Base-by-base conservation (phyloP, 305 asterid genomes). In the Striga hermonthica region DNA sequence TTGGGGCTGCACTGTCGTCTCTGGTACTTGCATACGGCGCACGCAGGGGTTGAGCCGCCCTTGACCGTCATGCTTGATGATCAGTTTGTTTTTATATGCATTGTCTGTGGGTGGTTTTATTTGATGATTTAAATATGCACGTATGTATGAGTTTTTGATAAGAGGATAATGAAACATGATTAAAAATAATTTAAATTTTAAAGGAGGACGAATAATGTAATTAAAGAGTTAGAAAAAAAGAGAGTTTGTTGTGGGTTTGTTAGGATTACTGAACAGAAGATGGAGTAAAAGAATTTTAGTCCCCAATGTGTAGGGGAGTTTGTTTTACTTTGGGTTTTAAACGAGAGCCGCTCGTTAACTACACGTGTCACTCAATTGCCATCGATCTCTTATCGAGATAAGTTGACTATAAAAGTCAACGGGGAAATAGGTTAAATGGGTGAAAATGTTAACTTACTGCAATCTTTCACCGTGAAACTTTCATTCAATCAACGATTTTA, bases 21-120 rank as follows among this genome's bases (percentile, higher is more conserved):
- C 36, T 83, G 94, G 57, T 73, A 86, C 44, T 84, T 90, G 76
- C 97, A 90, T 0, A 87, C 95, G 4, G 95, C 92, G 31, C 97
- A 90, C 0, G 95, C 90, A 0, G 87, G 84, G 13, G 74, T 70
- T 0, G 77, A 72, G 52, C 82, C 87, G 3, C 90, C 85, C 60
- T 54, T 54, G 4, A 54, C 39, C 1, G 60, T 55, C 60, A 55
- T 55, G 38, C 11, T 22, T 22, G n/a, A n/a, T 22, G 2, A 22
- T 22, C 2, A 22, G 1, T 22, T 22, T 22, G 31, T 22, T 22
- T 22, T 22, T 22, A 22, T 22, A 22, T 22, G 31, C 31, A 22
- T 22, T 22, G 31, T 0, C 1, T 22, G 31, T 22, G 31, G 31
- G 31, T 22, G 0, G 3, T 44, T 4, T 39, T 4, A 39, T 39